These are phyloP conservation scores for Tubosaeta sp. DNA, from an alignment of 768 basidiomycete genomes.

Conservation along the genomic window DNA sequence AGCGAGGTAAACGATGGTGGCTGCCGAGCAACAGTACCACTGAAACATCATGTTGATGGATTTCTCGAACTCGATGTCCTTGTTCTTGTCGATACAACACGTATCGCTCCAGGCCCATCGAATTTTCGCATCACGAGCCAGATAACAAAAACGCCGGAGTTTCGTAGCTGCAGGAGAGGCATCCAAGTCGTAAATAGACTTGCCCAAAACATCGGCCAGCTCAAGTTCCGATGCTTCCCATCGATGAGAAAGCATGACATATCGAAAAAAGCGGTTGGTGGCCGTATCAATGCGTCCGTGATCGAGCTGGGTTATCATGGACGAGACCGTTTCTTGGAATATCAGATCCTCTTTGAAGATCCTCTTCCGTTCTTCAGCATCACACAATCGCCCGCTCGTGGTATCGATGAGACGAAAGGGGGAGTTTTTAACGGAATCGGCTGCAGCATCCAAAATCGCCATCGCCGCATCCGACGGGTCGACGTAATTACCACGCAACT, in stretches of 20 bases:
- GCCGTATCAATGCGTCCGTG: neutral
- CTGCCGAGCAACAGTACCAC: constrained; percentile 15
- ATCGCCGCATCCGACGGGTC: constrained; percentile 6
- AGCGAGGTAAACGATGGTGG: constrained; percentile 18
- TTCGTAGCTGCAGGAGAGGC: constrained; percentile 8
- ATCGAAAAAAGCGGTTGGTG: neutral
- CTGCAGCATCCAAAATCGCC: neutral
- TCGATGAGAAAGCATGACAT: constrained; percentile 15
- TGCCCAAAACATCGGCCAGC: constrained; percentile 9
- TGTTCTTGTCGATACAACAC: constrained; percentile 21
- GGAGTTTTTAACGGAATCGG: neutral
- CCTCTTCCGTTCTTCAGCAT: constrained; percentile 5
- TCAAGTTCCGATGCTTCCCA: constrained; percentile 15
- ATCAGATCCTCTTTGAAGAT: neutral
- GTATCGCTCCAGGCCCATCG: too few species aligned
- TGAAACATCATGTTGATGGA: constrained; percentile 22
- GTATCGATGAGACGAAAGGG: constrained; percentile 23
- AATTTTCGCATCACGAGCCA: constrained; percentile 6
- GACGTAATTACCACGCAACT: constrained; percentile 5
- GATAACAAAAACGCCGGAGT: constrained; percentile 14
- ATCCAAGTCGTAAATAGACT: constrained; percentile 8
- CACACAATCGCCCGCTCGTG: constrained; percentile 13
- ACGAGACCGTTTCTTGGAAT: neutral
- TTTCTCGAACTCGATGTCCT: constrained; percentile 12
- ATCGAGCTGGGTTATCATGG: neutral